Evolutionary conservation across 2,329 filamentous ascomycete genomes (phyloP).

Genomic region (Dendrostoma leiphaemia): DNA sequence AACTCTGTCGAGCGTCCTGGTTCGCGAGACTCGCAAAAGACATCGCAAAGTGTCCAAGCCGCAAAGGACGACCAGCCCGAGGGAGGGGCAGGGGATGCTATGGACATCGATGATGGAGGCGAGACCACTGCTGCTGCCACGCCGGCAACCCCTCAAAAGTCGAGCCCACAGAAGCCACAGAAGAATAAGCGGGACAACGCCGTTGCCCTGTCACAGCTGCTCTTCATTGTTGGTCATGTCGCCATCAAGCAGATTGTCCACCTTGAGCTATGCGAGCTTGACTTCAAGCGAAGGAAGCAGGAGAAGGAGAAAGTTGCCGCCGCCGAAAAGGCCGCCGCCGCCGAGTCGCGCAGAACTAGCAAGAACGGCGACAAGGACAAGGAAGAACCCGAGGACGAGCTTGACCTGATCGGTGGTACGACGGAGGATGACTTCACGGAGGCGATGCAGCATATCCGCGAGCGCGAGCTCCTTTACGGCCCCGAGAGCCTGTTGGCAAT

Average conservation of each 20-base stretch:
- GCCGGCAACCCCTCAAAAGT: constrained; percentile 15
- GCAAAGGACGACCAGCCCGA: constrained; percentile 31
- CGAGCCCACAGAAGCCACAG: constrained; percentile 10
- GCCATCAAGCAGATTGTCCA: constrained; percentile 99
- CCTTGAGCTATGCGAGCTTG: constrained; percentile 92
- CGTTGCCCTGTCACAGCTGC: constrained; percentile 78
- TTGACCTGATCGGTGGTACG: constrained; percentile 95
- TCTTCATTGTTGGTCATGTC: constrained; percentile 94
- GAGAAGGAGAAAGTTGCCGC: constrained; percentile 73
- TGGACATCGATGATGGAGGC: constrained; percentile 23
- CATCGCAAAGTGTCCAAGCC: constrained; percentile 26
- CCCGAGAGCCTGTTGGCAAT: constrained; percentile 80
- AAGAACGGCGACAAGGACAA: constrained; percentile 39
- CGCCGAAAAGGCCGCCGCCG: constrained; percentile 40
- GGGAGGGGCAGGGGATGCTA: no score
- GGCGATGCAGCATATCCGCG: constrained; percentile 79
- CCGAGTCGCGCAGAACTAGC: constrained; percentile 28
- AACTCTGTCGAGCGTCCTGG: constrained; percentile 29
- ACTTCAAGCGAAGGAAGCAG: constrained; percentile 95
- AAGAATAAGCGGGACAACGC: constrained; percentile 63
- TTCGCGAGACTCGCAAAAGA: constrained; percentile 24
- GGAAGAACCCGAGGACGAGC: constrained; percentile 75
- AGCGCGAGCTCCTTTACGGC: constrained; percentile 81
- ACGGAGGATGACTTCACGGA: constrained; percentile 93
- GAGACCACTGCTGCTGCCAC: constrained; percentile 14